Evolutionary conservation across 257 asterid species (phyloP).

Genomic region (Buddleja alternifolia): DNA sequence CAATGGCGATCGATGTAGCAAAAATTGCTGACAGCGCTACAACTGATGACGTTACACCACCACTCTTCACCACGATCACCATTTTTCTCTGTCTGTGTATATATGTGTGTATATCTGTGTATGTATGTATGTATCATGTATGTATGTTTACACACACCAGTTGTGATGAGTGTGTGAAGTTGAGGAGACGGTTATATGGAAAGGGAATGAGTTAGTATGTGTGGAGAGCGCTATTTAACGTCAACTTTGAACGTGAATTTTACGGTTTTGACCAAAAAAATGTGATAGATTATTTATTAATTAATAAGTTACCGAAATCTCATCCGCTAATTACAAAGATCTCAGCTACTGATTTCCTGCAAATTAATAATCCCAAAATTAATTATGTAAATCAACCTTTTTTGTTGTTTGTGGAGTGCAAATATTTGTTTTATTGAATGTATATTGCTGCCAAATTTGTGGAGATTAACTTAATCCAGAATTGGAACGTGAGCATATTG

Average conservation of each 20-base stretch:
- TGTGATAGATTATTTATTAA: neutral
- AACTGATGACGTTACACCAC: constrained; percentile 27
- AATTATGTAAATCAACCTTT: too few species aligned
- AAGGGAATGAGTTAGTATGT: constrained; percentile 20
- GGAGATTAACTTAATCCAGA: too few species aligned
- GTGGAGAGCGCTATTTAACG: constrained; percentile 14
- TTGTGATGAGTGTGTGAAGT: constrained; percentile 37
- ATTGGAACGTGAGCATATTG: neutral
- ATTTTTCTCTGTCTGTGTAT: neutral
- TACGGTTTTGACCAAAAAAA: constrained; percentile 13
- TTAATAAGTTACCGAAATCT: constrained; percentile 21
- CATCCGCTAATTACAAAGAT: constrained; percentile 22
- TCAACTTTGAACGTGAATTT: neutral
- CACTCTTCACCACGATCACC: constrained; percentile 25
- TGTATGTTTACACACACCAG: constrained; percentile 1
- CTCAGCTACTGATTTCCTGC: constrained; percentile 11
- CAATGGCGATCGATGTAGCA: constrained; percentile 22
- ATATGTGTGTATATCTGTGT: neutral
- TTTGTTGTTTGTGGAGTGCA: too few species aligned
- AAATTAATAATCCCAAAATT: too few species aligned
- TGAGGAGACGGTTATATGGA: constrained; percentile 47
- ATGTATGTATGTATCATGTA: neutral
- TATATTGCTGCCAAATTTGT: neutral
- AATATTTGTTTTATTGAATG: neutral
- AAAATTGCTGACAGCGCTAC: constrained; percentile 27